phyloP scores from a whole-genome alignment of 352 stramenopile genomes.

The Peronospora belbahrii region DNA sequence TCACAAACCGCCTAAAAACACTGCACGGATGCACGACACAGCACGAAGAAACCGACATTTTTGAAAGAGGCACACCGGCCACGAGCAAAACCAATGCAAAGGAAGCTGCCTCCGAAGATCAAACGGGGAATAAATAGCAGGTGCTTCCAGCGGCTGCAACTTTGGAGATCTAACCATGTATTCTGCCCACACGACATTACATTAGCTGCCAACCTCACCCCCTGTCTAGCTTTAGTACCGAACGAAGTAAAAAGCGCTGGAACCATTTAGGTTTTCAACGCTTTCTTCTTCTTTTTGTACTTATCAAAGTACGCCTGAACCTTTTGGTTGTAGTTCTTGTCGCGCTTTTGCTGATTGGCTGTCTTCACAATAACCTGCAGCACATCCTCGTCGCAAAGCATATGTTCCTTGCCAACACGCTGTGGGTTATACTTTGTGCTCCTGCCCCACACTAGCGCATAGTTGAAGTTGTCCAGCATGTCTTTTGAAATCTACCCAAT shows the following conservation, averaged over 20 bases:
- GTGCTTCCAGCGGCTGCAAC: conserved; percentile 5
- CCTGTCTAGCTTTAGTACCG: conserved; percentile 1
- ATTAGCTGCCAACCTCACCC: no score
- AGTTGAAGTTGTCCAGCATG: conserved; percentile 96
- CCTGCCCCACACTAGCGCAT: conserved; percentile 96
- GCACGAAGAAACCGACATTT: conserved; percentile 39
- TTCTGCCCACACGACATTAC: conserved; percentile 9
- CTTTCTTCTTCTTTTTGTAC: conserved; percentile 94
- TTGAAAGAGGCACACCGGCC: conserved; percentile 5
- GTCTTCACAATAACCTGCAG: conserved; percentile 98
- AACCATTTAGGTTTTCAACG: conserved; percentile 88
- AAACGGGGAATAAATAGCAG: neutral
- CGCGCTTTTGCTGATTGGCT: conserved; percentile 95
- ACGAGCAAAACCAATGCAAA: neutral
- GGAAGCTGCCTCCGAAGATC: conserved; percentile 2
- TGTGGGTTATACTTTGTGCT: conserved; percentile 98
- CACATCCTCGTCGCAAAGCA: conserved; percentile 97
- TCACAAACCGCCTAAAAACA: conserved; percentile 49
- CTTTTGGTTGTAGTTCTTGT: conserved; percentile 96
- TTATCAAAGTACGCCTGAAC: conserved; percentile 95
- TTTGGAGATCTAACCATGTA: conserved; percentile 8
- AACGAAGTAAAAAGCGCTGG: no score
- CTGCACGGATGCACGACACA: conserved; percentile 46
- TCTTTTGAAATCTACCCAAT: conserved; percentile 79
- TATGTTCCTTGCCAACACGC: conserved; percentile 91